phyloP scores from a whole-genome alignment of 1,284 basidiomycete genomes.

The Trichosporon sp. region DNA sequence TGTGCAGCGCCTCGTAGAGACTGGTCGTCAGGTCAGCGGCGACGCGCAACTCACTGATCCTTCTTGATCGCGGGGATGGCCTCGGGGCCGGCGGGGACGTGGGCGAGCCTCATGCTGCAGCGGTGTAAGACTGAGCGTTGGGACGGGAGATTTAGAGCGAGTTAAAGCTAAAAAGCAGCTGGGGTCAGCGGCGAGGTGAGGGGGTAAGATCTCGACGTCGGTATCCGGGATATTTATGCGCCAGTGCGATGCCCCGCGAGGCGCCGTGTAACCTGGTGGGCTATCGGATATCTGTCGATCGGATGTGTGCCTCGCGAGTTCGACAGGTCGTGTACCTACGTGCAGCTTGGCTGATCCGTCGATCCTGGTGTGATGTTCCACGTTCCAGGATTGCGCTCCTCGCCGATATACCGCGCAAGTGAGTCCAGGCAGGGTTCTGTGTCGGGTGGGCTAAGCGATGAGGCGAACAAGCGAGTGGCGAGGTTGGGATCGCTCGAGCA shows the following conservation, averaged over 20 bases:
- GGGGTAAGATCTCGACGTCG: background rate
- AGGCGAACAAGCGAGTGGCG: background rate
- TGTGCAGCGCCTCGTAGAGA: constrained; percentile 20
- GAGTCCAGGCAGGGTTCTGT: background rate
- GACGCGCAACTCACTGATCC: background rate
- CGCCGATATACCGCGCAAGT: background rate
- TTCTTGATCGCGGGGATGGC: background rate
- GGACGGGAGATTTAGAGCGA: background rate
- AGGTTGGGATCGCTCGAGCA: background rate
- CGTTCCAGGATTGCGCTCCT: background rate
- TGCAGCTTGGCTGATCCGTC: background rate
- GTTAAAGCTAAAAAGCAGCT: background rate
- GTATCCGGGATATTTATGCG: background rate
- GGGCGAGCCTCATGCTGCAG: background rate
- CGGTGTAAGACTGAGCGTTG: background rate
- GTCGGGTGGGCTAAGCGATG: background rate
- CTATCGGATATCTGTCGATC: background rate
- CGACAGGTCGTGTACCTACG: background rate
- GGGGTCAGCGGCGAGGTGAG: background rate
- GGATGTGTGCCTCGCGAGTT: background rate
- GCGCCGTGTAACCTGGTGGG: background rate
- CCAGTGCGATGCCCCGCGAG: background rate
- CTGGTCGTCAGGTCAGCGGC: background rate
- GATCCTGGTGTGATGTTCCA: background rate
- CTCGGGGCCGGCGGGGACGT: background rate